These are phyloP conservation scores for Dothideomycetes sp. DNA, from an alignment of 2,329 filamentous ascomycete species.

Conservation along the genomic window DNA sequence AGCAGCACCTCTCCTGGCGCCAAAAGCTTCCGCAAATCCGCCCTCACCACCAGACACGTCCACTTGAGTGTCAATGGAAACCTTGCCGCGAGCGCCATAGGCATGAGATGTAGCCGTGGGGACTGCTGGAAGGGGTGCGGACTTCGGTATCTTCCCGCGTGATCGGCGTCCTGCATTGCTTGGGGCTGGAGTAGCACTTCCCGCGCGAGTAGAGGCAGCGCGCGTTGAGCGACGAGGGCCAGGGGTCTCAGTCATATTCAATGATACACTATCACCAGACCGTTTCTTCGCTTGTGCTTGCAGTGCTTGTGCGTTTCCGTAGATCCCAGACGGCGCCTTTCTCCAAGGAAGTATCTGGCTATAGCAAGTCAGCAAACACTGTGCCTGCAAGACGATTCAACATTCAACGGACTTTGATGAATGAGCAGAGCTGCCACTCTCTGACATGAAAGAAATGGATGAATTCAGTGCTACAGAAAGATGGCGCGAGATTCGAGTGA, in stretches of 20 bases:
- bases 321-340: neutral
- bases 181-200: slow-evolving; percentile 10
- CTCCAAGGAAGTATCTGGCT: neutral
- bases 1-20: slow-evolving; percentile 5
- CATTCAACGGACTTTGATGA: neutral
- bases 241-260: slow-evolving; percentile 16
- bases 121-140: slow-evolving; percentile 9
- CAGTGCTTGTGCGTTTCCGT: neutral
- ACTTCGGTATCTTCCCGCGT: slow-evolving; percentile 11
- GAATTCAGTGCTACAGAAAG: too few relatives aligned
- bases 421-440: neutral
- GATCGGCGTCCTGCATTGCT: slow-evolving; percentile 5
- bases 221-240: slow-evolving; percentile 5
- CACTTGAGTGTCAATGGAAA: slow-evolving; percentile 20
- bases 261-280: neutral
- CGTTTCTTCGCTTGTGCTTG: too few relatives aligned
- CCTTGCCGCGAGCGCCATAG: slow-evolving; percentile 25
- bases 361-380: neutral
- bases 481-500: too few relatives aligned
- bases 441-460: slow-evolving; percentile 1
- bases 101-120: slow-evolving; percentile 19
- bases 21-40: slow-evolving; percentile 6
- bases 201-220: slow-evolving; percentile 19
- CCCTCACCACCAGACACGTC: slow-evolving; percentile 7
- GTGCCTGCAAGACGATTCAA: neutral